Base-by-base conservation (phyloP, 768 basidiomycete genomes). In the Thelephora ganbajun region DNA sequence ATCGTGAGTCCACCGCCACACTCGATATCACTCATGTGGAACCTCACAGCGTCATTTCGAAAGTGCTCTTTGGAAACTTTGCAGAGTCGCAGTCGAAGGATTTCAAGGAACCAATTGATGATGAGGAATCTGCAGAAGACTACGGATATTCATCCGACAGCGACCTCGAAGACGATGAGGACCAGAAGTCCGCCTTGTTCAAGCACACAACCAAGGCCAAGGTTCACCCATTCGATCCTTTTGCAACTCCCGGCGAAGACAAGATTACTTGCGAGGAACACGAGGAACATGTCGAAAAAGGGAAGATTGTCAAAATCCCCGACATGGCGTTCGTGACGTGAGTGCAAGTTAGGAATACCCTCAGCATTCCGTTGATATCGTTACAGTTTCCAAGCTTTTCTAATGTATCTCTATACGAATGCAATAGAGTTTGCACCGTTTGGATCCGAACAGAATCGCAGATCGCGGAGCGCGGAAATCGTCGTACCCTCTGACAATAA, bases 61-160 rank as follows among this genome's bases (percentile, higher is more conserved):
- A 30, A n/a, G 41, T 18, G 30, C 7, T 33, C 9, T 44, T 55
- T 26, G 23, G 50, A 39, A 53, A 55, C 12, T 52, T 63, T 33
- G 44, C 37, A 16, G 49, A 42, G 7, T 47, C 46, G 20, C 45
- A 43, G 2, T 51, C 50, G 6, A 18, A 14, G 18, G 12, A 44
- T 23, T 13, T 33, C 23, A 11, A 37, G 7, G 33, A 18, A 19
- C 26, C 44, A 14, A 44, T 61, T 22, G 50, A 51, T 6, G 43
- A 16, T 12, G 7, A 44, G 23, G 34, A 36, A 41, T 26, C 5
- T 9, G 48, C 55, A 2, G 55, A 54, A 5, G 60, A 60, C 6
- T 62, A 64, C 44, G 64, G 55, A 6, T 66, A 63, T 42, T 56
- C 30, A 33, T 62, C 59, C 14, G 64, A 66, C 48, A 66, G 65